Base-by-base conservation (phyloP, 2,329 filamentous ascomycete genomes). In the Trichothecium roseum region DNA sequence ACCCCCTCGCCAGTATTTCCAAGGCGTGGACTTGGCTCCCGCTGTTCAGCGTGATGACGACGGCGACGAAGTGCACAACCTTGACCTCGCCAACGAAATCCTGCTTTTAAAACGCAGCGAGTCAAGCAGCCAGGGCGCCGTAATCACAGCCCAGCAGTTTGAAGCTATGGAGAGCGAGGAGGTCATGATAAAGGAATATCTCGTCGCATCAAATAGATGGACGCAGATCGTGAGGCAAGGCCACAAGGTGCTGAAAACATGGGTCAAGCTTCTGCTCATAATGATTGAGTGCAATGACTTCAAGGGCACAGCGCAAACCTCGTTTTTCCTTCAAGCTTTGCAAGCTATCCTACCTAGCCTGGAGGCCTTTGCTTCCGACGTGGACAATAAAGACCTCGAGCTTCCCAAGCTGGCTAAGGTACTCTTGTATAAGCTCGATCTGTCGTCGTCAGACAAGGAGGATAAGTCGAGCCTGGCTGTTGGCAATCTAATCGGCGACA, bases 301-400 rank as follows among this genome's bases (percentile, higher is more conserved):
- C 52, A 81, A 84, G 40, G 72, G 76, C 36, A 74, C 74, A 2
- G 74, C 73, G 20, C 81, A 81, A 50, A 79, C 79, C 5, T 76
- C 81, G 0, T 88, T 95, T 53, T 78, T 94, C 37, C 62, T 96
- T 9, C 86, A 94, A 53, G 80, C 84, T 1, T 67, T 98, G 5
- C 88, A 96, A 52, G 74, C 89, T 12, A 83, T 93, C 33, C 68
- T 95, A 6, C 88, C 91, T 0, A 93, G 86, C 43, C 71, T 98
- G 10, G 89, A 96, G 52, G 71, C 71, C 14, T 81, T 83, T 34
- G 77, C 85, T 37, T 69, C 74, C 5, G 76, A 82, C 8, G 77
- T 81, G 37, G 67, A 79, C 1, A 66, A 69, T 12, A 80, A 87
- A 37, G 83, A 85, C 3, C 63, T 81, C 18, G 79, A 93, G 49